Conservation (phyloP, 192 early-diverging fungal genomes). For the Chytriomyces hyalinus region DNA sequence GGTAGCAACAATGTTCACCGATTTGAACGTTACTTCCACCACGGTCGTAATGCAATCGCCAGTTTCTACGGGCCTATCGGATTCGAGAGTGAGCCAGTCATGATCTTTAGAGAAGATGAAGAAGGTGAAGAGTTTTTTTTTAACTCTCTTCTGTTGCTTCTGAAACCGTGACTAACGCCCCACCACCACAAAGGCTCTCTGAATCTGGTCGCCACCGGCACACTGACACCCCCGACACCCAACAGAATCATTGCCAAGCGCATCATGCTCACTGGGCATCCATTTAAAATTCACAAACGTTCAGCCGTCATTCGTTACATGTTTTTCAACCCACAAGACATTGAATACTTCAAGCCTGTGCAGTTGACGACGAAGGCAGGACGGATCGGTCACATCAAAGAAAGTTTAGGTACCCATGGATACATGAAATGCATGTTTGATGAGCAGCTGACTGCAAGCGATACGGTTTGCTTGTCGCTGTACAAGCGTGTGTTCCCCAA, state of each 20-base stretch:
- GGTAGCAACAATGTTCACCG: constrained; percentile 93
- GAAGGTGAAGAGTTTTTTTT: neutral
- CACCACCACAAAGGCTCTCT: constrained; percentile 43
- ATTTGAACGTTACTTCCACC: constrained; percentile 89
- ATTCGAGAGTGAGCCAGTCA: constrained; percentile 82
- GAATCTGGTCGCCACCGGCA: constrained; percentile 80
- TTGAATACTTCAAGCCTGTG: constrained; percentile 95
- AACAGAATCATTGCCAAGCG: constrained; percentile 93
- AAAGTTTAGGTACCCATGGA: constrained; percentile 95
- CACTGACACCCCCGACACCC: constrained; percentile 74
- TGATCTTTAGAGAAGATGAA: constrained; percentile 70
- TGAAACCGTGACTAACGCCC: neutral
- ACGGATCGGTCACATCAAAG: constrained; percentile 88
- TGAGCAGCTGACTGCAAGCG: constrained; percentile 85
- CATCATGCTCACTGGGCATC: constrained; percentile 91
- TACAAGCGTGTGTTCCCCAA: constrained; percentile 98
- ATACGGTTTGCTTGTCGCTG: constrained; percentile 94
- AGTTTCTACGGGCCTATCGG: constrained; percentile 93
- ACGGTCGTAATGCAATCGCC: constrained; percentile 72
- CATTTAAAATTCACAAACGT: constrained; percentile 92
- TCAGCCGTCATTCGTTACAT: constrained; percentile 93
- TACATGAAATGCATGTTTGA: constrained; percentile 96
- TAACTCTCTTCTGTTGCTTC: neutral
- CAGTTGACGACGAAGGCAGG: constrained; percentile 91
- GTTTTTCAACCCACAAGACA: constrained; percentile 95